Evolutionary conservation across 176 grass and related monocot genomes (phyloP), one percentile per base, ranked within the genome.

Genomic region (Secale cereale): DNA sequence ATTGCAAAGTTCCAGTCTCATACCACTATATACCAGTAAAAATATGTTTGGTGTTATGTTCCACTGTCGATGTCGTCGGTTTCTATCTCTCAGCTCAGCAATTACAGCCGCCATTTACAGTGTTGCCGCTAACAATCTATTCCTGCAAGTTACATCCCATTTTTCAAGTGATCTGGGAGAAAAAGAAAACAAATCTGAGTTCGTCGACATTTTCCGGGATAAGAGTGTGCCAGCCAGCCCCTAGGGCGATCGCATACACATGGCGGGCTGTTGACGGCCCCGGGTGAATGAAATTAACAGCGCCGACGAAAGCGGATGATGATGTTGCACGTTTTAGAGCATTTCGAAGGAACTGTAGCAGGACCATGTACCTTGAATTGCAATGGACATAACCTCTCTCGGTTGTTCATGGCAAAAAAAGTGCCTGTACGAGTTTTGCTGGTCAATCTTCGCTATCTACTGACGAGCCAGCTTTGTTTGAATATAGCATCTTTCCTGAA

Each of bases 391-490:
- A 6, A 7, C 69, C 27, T 73, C 22, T 13, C 20, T 12, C 3
- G 1, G 50, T 57, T 46, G 65, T 19, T 22, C 20, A 33, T 43
- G 59, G 20, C 36, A 20, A 8, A 3, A 3, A 3, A 2, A 33
- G 12, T 10, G 15, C 29, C 63, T 35, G 17, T 52, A 48, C 37
- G 62, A 10, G 35, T 12, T 83, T 5, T 59, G 3, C 23, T 28
- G 14, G 15, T 54, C 39, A 77, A 36, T 4, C 60, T 41, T 50
- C 14, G 22, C 61, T 91, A 97, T 92, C 95, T 97, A 60, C 74
- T 91, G 17, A 91, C 90, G 56, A 97, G 88, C 95, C 92, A 97
- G 2, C 95, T 89, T 78, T 88, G 84, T 61, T 93, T 98, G 14
- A 98, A 95, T 83, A 89, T 87, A 76, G 75, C 66, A 72, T 88